Base-by-base conservation (phyloP, 208 protist species). In the Porcisia deanei region DNA sequence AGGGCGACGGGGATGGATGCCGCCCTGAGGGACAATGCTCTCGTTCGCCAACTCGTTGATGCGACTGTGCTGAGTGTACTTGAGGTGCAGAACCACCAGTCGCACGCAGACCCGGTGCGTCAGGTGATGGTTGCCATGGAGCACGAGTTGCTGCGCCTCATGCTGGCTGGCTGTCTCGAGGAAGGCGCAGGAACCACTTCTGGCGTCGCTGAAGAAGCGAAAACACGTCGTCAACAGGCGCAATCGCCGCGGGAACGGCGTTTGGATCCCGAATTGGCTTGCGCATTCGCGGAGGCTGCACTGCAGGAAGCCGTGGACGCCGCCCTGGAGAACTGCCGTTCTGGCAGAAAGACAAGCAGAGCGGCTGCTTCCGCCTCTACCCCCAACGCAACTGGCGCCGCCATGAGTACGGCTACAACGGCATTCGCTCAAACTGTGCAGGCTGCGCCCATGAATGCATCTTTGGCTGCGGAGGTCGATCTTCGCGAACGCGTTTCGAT, bases 101-200 rank as follows among this genome's bases (percentile, higher is more conserved):
- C 63, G 45, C 61, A 55, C n/a, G 16, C 12, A 1, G 71, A 81
- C 52, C 77, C 66, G 43, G 65, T 81, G 45, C 64, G 58, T 37
- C 66, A 63, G 22, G 71, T 76, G 34, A 54, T 81, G 39, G 39
- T 63, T 9, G 71, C 72, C 22, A 69, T 81, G 16, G 77, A 76
- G 10, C 65, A 73, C 20, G 77, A 81, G 64, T 57, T 81, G 43
- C 58, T 81, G 64, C 77, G 65, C 3, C 71, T 77, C 22, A 39
- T 77, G 54, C 34, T 81, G 22, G 47, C 61, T 4, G 57, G 25
- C 9, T 53, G 57, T 1, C 77, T 77, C 6, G 53, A 53, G n/a
- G 66, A 6, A 30, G 58, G 8, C 58, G 66, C 6, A 49, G 63
- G 25, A 20, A 18, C 9, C 20, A 20, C 63, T 16, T 67, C 63